A percentile compares a stretch with the other conserved stretches of the same genome.
Evolutionary conservation across 768 basidiomycete genomes (phyloP).

Genomic region (Wakefieldia striispora): DNA sequence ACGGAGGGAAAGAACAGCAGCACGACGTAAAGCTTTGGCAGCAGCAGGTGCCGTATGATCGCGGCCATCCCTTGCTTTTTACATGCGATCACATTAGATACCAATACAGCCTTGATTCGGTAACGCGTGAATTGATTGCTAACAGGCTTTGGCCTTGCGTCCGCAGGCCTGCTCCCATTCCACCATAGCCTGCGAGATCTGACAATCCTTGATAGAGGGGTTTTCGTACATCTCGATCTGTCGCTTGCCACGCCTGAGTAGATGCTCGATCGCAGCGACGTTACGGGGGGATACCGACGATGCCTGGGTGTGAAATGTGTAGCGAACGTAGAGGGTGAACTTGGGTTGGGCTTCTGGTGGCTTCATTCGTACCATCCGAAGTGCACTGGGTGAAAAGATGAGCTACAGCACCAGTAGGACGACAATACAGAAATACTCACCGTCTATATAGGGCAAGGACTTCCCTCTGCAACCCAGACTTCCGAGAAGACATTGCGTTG

Average conservation of each 20-base stretch:
- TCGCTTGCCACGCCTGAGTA: conserved; percentile 64
- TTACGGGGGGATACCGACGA: conserved; percentile 60
- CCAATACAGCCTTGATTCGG: not conserved
- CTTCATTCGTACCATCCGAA: conserved; percentile 73
- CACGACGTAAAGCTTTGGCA: conserved; percentile 12
- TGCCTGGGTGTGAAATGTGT: conserved; percentile 67
- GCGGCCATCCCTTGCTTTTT: not conserved
- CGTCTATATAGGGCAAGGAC: conserved; percentile 53
- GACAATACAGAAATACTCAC: conserved; percentile 33
- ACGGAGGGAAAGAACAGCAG: conserved; percentile 17
- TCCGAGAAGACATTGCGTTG: conserved; percentile 27
- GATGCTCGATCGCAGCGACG: conserved; percentile 68
- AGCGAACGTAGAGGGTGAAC: conserved; percentile 66
- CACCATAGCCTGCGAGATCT: conserved; percentile 68
- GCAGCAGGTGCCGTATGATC: conserved; percentile 5
- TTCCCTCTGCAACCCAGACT: conserved; percentile 52
- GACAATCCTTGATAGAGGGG: conserved; percentile 66
- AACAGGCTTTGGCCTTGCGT: conserved; percentile 8
- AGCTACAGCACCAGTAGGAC: not conserved
- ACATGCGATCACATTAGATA: conserved; percentile 8
- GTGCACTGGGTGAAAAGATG: conserved; percentile 48
- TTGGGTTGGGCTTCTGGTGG: conserved; percentile 57
- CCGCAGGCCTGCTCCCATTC: conserved; percentile 51
- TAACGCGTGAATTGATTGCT: not conserved
- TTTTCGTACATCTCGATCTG: conserved; percentile 73